These are phyloP conservation scores for Sarocladium brachiariae DNA, from an alignment of 2,329 filamentous ascomycete species.

Conservation along the genomic window DNA sequence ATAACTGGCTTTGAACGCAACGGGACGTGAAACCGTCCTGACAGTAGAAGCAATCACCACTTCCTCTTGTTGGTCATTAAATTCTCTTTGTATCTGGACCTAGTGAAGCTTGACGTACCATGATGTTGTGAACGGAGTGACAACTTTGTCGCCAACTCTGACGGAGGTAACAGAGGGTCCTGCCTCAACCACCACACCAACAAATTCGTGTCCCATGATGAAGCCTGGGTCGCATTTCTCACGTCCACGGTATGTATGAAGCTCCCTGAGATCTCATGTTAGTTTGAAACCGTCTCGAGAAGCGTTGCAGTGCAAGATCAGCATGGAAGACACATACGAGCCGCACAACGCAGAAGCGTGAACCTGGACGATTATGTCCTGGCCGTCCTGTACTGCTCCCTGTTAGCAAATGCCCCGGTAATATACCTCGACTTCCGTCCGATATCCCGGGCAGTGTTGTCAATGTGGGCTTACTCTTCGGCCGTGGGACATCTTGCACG, in stretches of 20 bases:
- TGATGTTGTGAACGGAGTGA: slow-evolving; percentile 12
- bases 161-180: slow-evolving; percentile 55
- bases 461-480: slow-evolving; percentile 24
- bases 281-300: neutral
- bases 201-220: slow-evolving; percentile 72
- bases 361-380: slow-evolving; percentile 73
- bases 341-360: slow-evolving; percentile 73
- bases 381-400: slow-evolving; percentile 49
- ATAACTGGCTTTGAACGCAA: slow-evolving; percentile 63
- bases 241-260: slow-evolving; percentile 73
- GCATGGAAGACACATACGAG: slow-evolving; percentile 45
- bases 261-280: slow-evolving; percentile 35
- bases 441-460: neutral
- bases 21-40: slow-evolving; percentile 68
- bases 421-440: neutral
- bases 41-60: slow-evolving; percentile 77
- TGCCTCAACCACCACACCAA: slow-evolving; percentile 59
- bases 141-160: slow-evolving; percentile 12
- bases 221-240: slow-evolving; percentile 55
- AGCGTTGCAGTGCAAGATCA: neutral
- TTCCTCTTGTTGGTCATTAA: slow-evolving; percentile 10
- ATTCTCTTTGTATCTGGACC: neutral
- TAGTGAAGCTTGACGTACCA: slow-evolving; percentile 11
- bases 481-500: slow-evolving; percentile 73
- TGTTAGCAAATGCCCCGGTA: neutral